phyloP scores from a whole-genome alignment of 257 asterid genomes.

The Pogostemon cablin region DNA sequence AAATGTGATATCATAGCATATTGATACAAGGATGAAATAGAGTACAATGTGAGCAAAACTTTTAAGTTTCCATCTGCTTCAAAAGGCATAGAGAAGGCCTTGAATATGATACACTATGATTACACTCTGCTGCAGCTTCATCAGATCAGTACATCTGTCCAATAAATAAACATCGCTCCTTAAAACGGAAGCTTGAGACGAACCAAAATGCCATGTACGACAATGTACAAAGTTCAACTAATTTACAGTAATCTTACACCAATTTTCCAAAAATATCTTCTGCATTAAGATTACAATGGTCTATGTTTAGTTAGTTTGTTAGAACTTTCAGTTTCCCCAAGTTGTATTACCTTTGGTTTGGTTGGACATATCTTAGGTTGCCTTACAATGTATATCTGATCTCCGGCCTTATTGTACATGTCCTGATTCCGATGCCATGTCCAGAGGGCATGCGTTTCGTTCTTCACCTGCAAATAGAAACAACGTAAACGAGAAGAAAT shows the following conservation, averaged over 20 bases:
- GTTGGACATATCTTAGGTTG: slow-evolving; percentile 68
- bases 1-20: no score
- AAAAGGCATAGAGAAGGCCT: no score
- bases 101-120: background rate
- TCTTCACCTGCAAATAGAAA: slow-evolving; percentile 63
- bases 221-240: background rate
- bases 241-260: slow-evolving; percentile 16
- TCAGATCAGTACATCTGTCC: slow-evolving; percentile 22
- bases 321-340: slow-evolving; percentile 10
- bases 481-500: background rate
- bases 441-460: slow-evolving; percentile 90
- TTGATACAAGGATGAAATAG: background rate
- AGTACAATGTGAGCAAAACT: background rate
- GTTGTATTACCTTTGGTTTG: slow-evolving; percentile 52
- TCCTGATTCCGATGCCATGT: slow-evolving; percentile 96
- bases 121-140: slow-evolving; percentile 30
- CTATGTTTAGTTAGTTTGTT: background rate
- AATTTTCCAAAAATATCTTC: no score
- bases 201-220: slow-evolving; percentile 4
- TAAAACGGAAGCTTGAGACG: slow-evolving; percentile 18
- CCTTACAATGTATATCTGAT: slow-evolving; percentile 81
- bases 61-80: no score
- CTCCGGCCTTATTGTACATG: slow-evolving; percentile 71
- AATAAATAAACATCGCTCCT: slow-evolving; percentile 16
- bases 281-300: background rate